Evolutionary conservation across 306 rosid genomes (phyloP), one percentile per base, ranked within the genome.

Genomic region (Quercus parvula): DNA sequence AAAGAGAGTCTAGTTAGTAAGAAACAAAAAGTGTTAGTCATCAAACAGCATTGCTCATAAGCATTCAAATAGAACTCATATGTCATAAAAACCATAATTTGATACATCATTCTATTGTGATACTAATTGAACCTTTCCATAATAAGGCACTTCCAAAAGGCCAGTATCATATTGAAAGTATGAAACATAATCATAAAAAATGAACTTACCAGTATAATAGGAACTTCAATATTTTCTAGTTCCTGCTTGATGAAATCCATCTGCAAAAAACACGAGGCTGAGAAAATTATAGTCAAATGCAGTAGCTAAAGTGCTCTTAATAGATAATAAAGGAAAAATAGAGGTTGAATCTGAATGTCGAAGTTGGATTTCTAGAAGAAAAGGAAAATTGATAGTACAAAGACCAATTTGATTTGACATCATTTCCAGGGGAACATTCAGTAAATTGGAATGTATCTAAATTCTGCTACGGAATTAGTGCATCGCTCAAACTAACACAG

Each of bases 241-340:
- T 95, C 96, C 81, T 93, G 91, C 77, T 78, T 81, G 84, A 95
- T 91, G 89, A 93, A 90, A 66, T 87, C 88, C 77, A 88, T 75
- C 98, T 93, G 86, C 84, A 83, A 82, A 78, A 13, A 75, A 77
- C 57, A 75, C 6, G 77, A 71, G 76, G 80, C 51, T 44, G 25
- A 71, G 75, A 31, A 81, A 81, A 70, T 8, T 62, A 70, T 52
- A 41, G 66, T 81, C 56, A 82, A 25, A 70, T 61, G 70, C 25
- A 33, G 11, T 35, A 33, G 5, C 71, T 67, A 44, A 41, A 18
- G 41, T 28, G 8, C 49, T 44, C 38, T 12, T 6, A 58, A 38
- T 25, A n/a, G 49, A 19, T 57, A 52, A 27, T 31, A 75, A 33
- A 67, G 49, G 51, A 49, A 33, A 11, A 33, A 67, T 19, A 67